Base-by-base conservation (phyloP, 257 asterid genomes). In the Capsicum pubescens region DNA sequence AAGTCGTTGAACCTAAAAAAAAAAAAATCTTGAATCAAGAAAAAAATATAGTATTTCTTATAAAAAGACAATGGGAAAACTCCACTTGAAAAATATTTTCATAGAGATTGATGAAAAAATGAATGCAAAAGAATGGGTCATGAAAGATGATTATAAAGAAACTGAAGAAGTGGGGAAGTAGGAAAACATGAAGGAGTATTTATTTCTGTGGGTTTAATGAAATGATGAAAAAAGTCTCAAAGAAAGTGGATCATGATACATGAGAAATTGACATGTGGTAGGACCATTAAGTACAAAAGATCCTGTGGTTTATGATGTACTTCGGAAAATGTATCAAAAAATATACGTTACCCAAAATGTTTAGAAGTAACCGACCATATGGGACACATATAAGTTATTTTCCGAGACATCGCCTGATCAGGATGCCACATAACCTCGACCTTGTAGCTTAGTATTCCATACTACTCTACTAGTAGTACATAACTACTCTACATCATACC, bases 221-320 rank as follows among this genome's bases (percentile, higher is more conserved):
- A 88, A 89, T 71, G 91, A 91, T 91, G 56, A 86, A 87, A 26
- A 90, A 57, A 84, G 86, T 87, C 42, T 64, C 26, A 55, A 79
- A 59, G 81, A 59, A 54, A n/a, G 50, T 32, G 91, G 82, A 78
- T 87, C 90, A 90, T 85, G 83, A 55, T 59, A 84, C 16, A 32
- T 17, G 9, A 6, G 68, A 55, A 10, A 52, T 12, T 2, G 92
- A 85, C 94, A 93, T 93, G 94, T 92, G 94, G 83, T 48, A 42
- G 14, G 57, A 4, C 44, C 5, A 39, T 8, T 42, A 36, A 15
- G n/a, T 32, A 5, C 44, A 6, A 1, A 26, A 9, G 46, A 15
- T 42, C 89, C 95, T 92, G 95, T 94, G 92, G 91, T 84, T 72
- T 64, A 39, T 78, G 87, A 83, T 79, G 32, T 78, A 36, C 83